These are phyloP conservation scores for Fonsecaea monophora DNA, from an alignment of 2,329 filamentous ascomycete genomes.

Conservation along the genomic window DNA sequence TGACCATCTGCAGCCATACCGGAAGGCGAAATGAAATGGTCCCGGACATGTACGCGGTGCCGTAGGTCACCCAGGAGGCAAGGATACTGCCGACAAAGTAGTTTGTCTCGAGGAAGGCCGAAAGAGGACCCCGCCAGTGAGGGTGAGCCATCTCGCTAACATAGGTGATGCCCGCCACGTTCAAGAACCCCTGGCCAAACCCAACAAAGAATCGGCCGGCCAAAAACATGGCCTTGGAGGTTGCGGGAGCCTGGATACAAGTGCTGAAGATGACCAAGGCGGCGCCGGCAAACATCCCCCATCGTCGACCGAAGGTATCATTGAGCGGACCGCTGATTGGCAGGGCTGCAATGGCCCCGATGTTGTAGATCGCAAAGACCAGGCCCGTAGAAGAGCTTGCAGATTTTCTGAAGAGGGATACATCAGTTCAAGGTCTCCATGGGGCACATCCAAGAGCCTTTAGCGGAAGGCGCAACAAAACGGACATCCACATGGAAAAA, in stretches of 20 bases:
- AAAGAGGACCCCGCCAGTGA: constrained; percentile 10
- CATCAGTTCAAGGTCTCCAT: neutral
- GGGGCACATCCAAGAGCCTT: neutral
- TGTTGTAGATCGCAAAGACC: constrained; percentile 54
- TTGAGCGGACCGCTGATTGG: constrained; percentile 2
- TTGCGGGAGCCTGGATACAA: constrained; percentile 41
- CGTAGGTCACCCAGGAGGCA: constrained; percentile 51
- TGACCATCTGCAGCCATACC: constrained; percentile 66
- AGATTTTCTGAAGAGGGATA: constrained; percentile 1
- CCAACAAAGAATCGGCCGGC: constrained; percentile 45
- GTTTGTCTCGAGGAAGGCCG: constrained; percentile 12
- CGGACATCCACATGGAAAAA: neutral
- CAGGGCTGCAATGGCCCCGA: constrained; percentile 50
- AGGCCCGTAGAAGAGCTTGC: constrained; percentile 4
- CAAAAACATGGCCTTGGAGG: constrained; percentile 43
- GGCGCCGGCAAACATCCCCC: constrained; percentile 49
- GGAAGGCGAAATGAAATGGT: constrained; percentile 67
- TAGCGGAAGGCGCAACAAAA: neutral
- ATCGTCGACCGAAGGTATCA: constrained; percentile 38
- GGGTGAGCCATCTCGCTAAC: constrained; percentile 50
- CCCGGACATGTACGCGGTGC: constrained; percentile 52
- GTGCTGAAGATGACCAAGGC: constrained; percentile 48
- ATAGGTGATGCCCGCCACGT: constrained; percentile 44
- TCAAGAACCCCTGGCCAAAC: constrained; percentile 40
- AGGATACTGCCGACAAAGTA: constrained; percentile 17